These are phyloP conservation scores for Priceomyces haplophilus DNA, from an alignment of 805 yeast species.

Conservation along the genomic window DNA sequence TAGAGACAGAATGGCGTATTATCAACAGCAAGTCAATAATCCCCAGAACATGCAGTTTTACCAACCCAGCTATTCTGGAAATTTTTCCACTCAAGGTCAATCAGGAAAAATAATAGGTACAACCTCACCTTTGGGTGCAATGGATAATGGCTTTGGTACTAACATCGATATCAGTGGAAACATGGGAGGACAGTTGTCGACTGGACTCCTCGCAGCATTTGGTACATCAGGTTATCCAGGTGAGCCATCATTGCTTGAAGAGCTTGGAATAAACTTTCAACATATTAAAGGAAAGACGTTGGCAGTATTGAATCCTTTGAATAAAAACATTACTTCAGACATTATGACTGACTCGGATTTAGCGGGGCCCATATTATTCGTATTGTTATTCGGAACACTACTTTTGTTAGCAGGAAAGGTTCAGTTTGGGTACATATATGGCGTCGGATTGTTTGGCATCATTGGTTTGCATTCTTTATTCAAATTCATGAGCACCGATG, in stretches of 20 bases:
- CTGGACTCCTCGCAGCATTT: conserved; percentile 86
- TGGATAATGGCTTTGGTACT: conserved; percentile 37
- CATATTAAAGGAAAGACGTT: conserved; percentile 83
- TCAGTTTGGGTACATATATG: conserved; percentile 95
- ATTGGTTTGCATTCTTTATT: conserved; percentile 78
- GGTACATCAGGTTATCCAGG: conserved; percentile 91
- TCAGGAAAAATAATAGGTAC: conserved; percentile 11
- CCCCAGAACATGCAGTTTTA: conserved; percentile 43
- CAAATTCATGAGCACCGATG: conserved; percentile 76
- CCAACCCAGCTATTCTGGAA: conserved; percentile 37
- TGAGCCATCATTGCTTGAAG: conserved; percentile 92
- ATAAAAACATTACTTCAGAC: conserved; percentile 60
- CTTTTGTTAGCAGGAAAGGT: conserved; percentile 86
- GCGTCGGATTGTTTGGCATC: conserved; percentile 91
- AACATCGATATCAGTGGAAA: conserved; percentile 39
- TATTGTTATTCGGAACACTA: conserved; percentile 79
- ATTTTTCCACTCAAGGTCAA: conserved; percentile 20
- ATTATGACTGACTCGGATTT: conserved; percentile 83
- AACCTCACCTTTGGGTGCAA: conserved; percentile 30
- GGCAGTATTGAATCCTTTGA: conserved; percentile 80
- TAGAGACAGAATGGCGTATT: conserved; percentile 37
- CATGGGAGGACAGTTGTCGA: conserved; percentile 53
- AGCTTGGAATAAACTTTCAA: conserved; percentile 85
- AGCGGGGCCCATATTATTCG: conserved; percentile 92
- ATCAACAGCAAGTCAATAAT: conserved; percentile 31